These are phyloP conservation scores for Geotrichum fermentans DNA, from an alignment of 1,139 yeast genomes.

Conservation along the genomic window DNA sequence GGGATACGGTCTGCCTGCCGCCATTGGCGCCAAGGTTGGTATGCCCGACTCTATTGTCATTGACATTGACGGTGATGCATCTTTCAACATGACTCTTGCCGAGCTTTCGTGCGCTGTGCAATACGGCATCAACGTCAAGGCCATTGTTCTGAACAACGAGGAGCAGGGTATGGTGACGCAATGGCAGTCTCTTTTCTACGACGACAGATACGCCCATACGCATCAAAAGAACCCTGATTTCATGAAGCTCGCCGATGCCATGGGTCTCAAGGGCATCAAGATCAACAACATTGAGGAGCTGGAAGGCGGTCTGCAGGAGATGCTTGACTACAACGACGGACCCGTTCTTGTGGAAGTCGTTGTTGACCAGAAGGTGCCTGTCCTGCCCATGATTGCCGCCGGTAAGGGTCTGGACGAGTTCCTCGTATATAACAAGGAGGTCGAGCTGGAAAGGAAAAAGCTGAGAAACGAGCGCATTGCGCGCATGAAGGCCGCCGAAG, in stretches of 20 bases:
- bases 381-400: constrained; percentile 96
- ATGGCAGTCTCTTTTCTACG: constrained; percentile 97
- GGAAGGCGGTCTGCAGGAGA: constrained; percentile 58
- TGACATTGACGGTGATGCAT: constrained; percentile 97
- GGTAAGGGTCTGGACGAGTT: constrained; percentile 94
- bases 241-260: constrained; percentile 85
- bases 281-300: constrained; percentile 64
- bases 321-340: constrained; percentile 66
- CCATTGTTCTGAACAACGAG: constrained; percentile 86
- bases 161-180: constrained; percentile 99
- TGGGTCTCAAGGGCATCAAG: constrained; percentile 84
- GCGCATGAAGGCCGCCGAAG: constrained; percentile 15
- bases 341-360: constrained; percentile 88
- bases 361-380: constrained; percentile 95
- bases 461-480: constrained; percentile 39
- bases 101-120: constrained; percentile 94
- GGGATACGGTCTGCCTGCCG: constrained; percentile 97
- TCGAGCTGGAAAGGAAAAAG: constrained; percentile 67
- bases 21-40: constrained; percentile 97
- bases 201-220: constrained; percentile 93
- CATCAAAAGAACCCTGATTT: constrained; percentile 94
- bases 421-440: constrained; percentile 74
- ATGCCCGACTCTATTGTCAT: constrained; percentile 91
- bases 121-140: constrained; percentile 84
- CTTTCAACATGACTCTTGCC: constrained; percentile 92